Evolutionary conservation across 129 eudicot genomes (phyloP), one percentile per base, ranked within the genome.

Genomic region (Tagetes erecta): DNA sequence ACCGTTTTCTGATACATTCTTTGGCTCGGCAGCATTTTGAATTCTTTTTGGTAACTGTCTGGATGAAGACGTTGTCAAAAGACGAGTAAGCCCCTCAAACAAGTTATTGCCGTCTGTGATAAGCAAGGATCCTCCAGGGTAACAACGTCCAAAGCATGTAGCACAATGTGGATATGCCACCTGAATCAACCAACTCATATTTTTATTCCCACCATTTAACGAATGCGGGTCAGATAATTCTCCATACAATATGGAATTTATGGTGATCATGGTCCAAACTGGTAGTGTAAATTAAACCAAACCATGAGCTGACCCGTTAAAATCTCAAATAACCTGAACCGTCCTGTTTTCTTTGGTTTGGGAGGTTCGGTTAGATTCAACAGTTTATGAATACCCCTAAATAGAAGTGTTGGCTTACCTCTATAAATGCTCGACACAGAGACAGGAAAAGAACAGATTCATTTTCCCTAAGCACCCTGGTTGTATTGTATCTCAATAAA

Each of bases 111-210:
- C 89, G 62, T 94, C 97, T 27, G 80, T 73, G 50, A 94, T 76
- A 36, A 94, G 96, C 49, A 84, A 79, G 56, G 91, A 84, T 31
- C 93, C 96, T 30, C 97, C 97, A 3, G 92, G 87, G 82, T 94
- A 94, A 81, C 99, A 94, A 46, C 99, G 96, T 55, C 96, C 96
- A 80, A 88, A 94, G 76, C 97, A 86, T 14, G 88, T 85, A 13
- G 91, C 90, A 74, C 97, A 94, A 70, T 91, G 93, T 13, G 97
- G 97, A 78, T 86, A 86, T 45, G 90, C 96, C 55, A 94, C 99
- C 99, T 94, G 84, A 64, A 74, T 45, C 50, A 64, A 64, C 50
- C 50, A 14, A 39, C 35, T 6, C 49, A n/a, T 14, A 6, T 39
- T 30, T 56, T 30, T 27, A 53, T 33, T 53, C 13, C 52, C 59